phyloP scores from a whole-genome alignment of 73 alveolate genomes.

The Tetrahymena thermophila region DNA sequence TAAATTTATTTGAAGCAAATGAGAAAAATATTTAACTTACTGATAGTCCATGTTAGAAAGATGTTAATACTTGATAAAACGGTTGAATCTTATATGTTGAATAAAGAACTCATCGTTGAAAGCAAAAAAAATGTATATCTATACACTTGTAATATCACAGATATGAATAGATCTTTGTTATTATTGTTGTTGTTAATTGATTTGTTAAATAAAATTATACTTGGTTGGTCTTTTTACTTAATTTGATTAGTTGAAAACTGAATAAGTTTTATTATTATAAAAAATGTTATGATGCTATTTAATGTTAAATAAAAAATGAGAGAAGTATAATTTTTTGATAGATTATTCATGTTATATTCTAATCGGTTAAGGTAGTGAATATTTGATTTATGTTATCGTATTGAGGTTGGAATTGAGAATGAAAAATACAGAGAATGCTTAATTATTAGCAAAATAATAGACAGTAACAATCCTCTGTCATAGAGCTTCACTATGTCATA shows the following conservation, averaged over 20 bases:
- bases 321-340: background rate
- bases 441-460: background rate
- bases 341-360: background rate
- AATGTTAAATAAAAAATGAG: too few relatives aligned
- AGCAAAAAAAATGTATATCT: too few relatives aligned
- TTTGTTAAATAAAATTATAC: too few relatives aligned
- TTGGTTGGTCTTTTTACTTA: too few relatives aligned
- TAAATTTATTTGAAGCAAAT: too few relatives aligned
- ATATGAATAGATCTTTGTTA: too few relatives aligned
- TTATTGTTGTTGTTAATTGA: too few relatives aligned
- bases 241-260: too few relatives aligned
- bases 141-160: background rate
- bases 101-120: background rate
- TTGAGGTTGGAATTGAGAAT: background rate
- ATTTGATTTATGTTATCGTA: background rate
- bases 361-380: background rate
- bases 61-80: background rate
- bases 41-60: background rate
- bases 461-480: background rate
- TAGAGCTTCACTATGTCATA: background rate
- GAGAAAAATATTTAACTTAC: background rate
- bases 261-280: too few relatives aligned
- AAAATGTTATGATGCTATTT: too few relatives aligned
- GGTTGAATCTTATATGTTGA: background rate
- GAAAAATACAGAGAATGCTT: background rate